Conservation (phyloP, 371 early-diverging fungal species). For the Choanephora cucurbitarum region DNA sequence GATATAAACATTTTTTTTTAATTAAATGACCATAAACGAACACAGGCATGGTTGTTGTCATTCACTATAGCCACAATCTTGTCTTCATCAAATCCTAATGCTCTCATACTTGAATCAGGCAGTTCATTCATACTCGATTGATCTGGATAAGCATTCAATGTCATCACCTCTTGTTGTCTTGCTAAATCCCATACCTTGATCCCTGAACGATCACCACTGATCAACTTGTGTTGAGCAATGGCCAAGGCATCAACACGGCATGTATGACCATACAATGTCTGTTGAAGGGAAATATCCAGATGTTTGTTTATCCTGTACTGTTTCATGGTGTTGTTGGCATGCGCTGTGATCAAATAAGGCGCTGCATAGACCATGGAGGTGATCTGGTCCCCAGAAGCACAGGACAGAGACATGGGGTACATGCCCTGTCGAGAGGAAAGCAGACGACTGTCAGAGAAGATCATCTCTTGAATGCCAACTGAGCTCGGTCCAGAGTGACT, state of each 20-base stretch:
- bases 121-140: slow-evolving; percentile 18
- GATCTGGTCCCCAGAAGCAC: slow-evolving; percentile 19
- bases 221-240: slow-evolving; percentile 29
- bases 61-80: slow-evolving; percentile 36
- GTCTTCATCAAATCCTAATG: slow-evolving; percentile 38
- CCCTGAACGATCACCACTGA: slow-evolving; percentile 49
- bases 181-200: slow-evolving; percentile 46
- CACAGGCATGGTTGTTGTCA: slow-evolving; percentile 2
- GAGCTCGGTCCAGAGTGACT: background rate
- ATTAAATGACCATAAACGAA: slow-evolving; percentile 27
- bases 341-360: slow-evolving; percentile 49
- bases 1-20: slow-evolving; percentile 7
- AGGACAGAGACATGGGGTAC: slow-evolving; percentile 7
- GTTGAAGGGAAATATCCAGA: slow-evolving; percentile 32
- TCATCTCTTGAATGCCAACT: slow-evolving; percentile 25
- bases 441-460: slow-evolving; percentile 20
- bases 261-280: slow-evolving; percentile 51
- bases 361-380: slow-evolving; percentile 37
- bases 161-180: slow-evolving; percentile 4
- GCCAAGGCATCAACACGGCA: slow-evolving; percentile 45
- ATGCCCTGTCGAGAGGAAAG: slow-evolving; percentile 36
- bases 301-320: slow-evolving; percentile 33
- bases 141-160: slow-evolving; percentile 3
- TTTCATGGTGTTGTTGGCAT: slow-evolving; percentile 54
- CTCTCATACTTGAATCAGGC: slow-evolving; percentile 23